phyloP scores from a whole-genome alignment of 768 basidiomycete species.

The Mrakia frigida region DNA sequence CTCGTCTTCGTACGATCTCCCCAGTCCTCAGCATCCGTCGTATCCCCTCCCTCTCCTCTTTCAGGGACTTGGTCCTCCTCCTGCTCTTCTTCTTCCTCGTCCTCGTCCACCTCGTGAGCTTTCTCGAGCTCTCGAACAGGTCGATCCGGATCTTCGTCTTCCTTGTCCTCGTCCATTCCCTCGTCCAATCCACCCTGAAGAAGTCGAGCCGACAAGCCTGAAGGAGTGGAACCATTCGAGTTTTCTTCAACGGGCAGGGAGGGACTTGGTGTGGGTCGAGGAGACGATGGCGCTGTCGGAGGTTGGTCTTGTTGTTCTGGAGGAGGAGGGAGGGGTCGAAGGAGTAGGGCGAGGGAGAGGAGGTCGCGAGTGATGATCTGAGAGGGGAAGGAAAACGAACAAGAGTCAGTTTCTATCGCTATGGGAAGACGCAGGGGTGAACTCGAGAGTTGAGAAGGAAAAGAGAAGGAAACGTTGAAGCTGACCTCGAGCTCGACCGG shows the following conservation, averaged over 20 bases:
- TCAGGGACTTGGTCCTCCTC: conserved; percentile 33
- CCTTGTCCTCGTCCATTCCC: conserved; percentile 36
- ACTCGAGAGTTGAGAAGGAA: conserved; percentile 56
- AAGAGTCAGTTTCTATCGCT: conserved; percentile 34
- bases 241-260: background rate
- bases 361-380: conserved; percentile 43
- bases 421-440: conserved; percentile 54
- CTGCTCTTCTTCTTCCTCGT: conserved; percentile 32
- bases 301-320: conserved; percentile 25
- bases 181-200: background rate
- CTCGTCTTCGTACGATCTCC: background rate
- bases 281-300: background rate
- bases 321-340: conserved; percentile 35
- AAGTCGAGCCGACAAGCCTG: background rate
- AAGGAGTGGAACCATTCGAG: background rate
- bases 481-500: conserved; percentile 74
- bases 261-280: background rate
- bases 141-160: conserved; percentile 24
- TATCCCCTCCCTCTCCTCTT: background rate
- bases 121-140: background rate
- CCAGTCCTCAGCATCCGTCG: no score
- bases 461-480: conserved; percentile 55
- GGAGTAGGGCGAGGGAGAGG: conserved; percentile 41
- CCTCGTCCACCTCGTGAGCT: conserved; percentile 8
- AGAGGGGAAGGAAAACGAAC: background rate